phyloP scores from a whole-genome alignment of 768 basidiomycete species.

The Cyclocybe aegerita region DNA sequence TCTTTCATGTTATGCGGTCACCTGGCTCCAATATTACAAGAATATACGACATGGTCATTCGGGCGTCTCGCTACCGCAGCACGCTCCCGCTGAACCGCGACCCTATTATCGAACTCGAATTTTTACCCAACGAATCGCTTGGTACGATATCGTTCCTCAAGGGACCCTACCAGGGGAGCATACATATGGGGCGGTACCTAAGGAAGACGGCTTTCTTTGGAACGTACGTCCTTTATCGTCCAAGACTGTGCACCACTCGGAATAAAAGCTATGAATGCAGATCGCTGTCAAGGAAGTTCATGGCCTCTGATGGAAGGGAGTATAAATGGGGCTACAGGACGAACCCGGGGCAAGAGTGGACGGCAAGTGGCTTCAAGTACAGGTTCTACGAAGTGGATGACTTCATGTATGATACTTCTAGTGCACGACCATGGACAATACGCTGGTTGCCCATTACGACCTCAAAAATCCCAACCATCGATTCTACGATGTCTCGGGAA shows the following conservation, averaged over 20 bases:
- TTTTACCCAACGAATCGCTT: slow-evolving; percentile 53
- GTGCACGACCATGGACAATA: slow-evolving; percentile 56
- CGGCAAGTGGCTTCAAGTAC: slow-evolving; percentile 44
- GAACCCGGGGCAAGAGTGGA: slow-evolving; percentile 67
- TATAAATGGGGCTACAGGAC: slow-evolving; percentile 66
- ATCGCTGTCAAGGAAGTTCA: slow-evolving; percentile 68
- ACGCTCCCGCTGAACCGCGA: slow-evolving; percentile 49
- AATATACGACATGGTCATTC: slow-evolving; percentile 66
- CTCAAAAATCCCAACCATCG: slow-evolving; percentile 54
- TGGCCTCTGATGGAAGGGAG: slow-evolving; percentile 65
- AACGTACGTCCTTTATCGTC: slow-evolving; percentile 42
- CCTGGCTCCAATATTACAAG: slow-evolving; percentile 46
- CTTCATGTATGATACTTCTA: slow-evolving; percentile 19
- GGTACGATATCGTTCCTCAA: slow-evolving; percentile 58
- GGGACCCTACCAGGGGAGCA: slow-evolving; percentile 35
- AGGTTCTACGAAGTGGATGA: background rate
- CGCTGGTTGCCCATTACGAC: slow-evolving; percentile 64
- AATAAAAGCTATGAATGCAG: slow-evolving; percentile 29
- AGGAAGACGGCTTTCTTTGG: slow-evolving; percentile 64
- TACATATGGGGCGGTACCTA: slow-evolving; percentile 67
- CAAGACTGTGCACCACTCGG: slow-evolving; percentile 5
- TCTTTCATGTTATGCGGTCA: slow-evolving; percentile 57
- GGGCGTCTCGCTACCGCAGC: slow-evolving; percentile 60
- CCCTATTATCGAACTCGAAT: slow-evolving; percentile 61
- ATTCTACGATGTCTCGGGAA: slow-evolving; percentile 61